Evolutionary conservation across 768 basidiomycete species (phyloP).

Genomic region (Termitomyces sp.): DNA sequence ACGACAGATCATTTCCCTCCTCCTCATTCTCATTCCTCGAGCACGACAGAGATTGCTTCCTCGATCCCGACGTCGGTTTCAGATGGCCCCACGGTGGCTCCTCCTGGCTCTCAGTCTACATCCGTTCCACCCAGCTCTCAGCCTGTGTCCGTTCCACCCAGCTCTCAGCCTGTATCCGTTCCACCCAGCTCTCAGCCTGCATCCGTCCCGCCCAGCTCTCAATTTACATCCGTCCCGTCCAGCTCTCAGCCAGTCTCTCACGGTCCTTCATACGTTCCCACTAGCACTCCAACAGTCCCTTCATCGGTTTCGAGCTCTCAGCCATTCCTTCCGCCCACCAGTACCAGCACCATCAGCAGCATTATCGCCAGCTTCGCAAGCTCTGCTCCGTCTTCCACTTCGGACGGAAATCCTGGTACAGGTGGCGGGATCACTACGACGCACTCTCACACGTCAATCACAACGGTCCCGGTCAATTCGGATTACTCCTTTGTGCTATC

Average conservation of each 20-base stretch:
- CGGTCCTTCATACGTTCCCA: neutral
- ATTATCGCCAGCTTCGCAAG: slow-evolving; percentile 17
- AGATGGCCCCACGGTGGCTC: neutral
- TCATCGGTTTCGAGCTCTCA: neutral
- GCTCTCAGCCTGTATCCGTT: neutral
- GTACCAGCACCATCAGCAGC: neutral
- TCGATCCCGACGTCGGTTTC: neutral
- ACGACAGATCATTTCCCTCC: no score
- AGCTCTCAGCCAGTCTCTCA: neutral
- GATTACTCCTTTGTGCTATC: slow-evolving; percentile 42
- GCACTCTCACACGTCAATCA: neutral
- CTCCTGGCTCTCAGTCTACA: neutral
- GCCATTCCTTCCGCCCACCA: neutral
- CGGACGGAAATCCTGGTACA: neutral
- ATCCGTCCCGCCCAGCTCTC: neutral
- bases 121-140: neutral
- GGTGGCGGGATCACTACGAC: neutral
- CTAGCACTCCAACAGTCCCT: neutral
- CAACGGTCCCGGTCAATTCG: slow-evolving; percentile 31
- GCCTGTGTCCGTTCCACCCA: neutral
- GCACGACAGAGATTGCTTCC: neutral
- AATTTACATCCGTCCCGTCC: neutral
- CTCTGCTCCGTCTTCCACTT: neutral
- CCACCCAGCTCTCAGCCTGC: neutral
- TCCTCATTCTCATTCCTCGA: neutral